phyloP scores from a whole-genome alignment of 257 asterid genomes.

The Rauvolfia tetraphylla region DNA sequence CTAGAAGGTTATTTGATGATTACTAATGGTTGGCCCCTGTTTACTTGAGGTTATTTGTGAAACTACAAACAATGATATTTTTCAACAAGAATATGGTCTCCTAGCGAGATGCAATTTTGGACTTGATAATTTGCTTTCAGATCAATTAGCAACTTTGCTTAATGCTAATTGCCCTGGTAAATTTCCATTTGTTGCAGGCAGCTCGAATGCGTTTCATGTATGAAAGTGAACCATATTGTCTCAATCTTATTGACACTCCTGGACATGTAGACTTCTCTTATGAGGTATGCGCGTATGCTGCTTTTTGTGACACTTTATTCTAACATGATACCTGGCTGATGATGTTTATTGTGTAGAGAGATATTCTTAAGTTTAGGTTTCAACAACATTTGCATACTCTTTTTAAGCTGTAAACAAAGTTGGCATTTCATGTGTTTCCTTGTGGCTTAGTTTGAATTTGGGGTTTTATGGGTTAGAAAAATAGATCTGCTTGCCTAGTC shows the following conservation, averaged over 20 bases:
- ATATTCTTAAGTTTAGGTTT: neutral
- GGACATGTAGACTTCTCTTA: conserved; percentile 99
- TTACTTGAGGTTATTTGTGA: neutral
- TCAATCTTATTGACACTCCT: conserved; percentile 97
- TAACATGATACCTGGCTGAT: conserved; percentile 1
- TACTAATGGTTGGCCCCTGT: neutral
- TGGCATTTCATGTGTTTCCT: neutral
- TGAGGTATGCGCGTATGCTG: conserved; percentile 51
- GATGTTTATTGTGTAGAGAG: conserved; percentile 1
- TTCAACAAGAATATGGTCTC: neutral
- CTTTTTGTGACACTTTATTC: neutral
- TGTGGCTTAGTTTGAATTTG: conserved; percentile 8
- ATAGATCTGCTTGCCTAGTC: neutral
- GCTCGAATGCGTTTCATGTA: conserved; percentile 87
- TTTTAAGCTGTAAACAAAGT: neutral
- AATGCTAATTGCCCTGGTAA: conserved; percentile 9
- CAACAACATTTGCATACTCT: neutral
- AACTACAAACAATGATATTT: neutral
- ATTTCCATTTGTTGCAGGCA: conserved; percentile 52
- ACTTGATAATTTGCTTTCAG: neutral
- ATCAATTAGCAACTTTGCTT: neutral
- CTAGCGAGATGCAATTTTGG: neutral
- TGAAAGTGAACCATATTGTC: conserved; percentile 72
- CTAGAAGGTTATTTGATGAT: neutral
- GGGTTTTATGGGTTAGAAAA: neutral